Evolutionary conservation across 352 stramenopile species (phyloP).

Genomic region (Globisporangium spiculum): DNA sequence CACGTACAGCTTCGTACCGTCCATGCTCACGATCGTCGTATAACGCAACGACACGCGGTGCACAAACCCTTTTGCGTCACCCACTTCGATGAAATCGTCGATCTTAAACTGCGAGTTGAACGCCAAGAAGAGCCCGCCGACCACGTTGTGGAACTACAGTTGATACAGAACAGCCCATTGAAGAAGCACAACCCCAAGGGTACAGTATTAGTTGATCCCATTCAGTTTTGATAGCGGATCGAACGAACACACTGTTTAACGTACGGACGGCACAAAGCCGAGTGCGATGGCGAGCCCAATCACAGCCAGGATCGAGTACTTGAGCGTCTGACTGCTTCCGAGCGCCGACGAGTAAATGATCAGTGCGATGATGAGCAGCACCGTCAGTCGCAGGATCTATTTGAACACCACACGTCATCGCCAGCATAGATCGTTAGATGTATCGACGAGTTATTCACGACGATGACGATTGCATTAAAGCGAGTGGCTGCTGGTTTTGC

Average conservation of each 20-base stretch:
- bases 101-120: slow-evolving; percentile 90
- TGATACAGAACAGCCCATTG: too few species aligned
- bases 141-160: slow-evolving; percentile 77
- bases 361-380: slow-evolving; percentile 72
- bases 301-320: slow-evolving; percentile 82
- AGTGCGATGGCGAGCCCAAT: slow-evolving; percentile 82
- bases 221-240: not conserved
- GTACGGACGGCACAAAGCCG: slow-evolving; percentile 79
- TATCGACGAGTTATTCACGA: not conserved
- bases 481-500: not conserved
- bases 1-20: slow-evolving; percentile 78
- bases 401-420: not conserved
- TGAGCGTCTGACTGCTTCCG: slow-evolving; percentile 65
- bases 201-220: not conserved
- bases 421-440: not conserved
- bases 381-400: slow-evolving; percentile 75
- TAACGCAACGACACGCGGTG: slow-evolving; percentile 83
- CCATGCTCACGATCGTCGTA: slow-evolving; percentile 78
- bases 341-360: slow-evolving; percentile 85
- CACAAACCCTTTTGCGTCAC: slow-evolving; percentile 72
- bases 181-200: too few species aligned
- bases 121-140: slow-evolving; percentile 82
- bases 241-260: not conserved
- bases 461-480: not conserved
- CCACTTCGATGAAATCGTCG: slow-evolving; percentile 84